These are phyloP conservation scores for Calonectria pauciramosa DNA, from an alignment of 2,329 filamentous ascomycete genomes.

Conservation along the genomic window DNA sequence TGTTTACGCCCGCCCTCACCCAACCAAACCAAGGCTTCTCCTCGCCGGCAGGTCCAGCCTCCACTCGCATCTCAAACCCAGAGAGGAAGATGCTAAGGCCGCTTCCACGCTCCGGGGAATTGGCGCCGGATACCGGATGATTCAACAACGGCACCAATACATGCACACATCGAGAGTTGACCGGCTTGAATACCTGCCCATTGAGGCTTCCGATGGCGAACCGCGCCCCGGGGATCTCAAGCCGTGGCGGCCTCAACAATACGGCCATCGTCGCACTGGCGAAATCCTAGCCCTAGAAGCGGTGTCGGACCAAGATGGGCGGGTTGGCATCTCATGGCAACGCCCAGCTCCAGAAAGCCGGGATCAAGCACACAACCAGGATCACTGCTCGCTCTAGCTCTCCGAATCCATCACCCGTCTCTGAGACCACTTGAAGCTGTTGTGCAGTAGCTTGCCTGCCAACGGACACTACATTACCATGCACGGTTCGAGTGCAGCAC, in stretches of 20 bases:
- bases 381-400: background rate
- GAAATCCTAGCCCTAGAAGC: background rate
- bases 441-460: slow-evolving; percentile 30
- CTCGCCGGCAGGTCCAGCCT: slow-evolving; percentile 28
- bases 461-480: background rate
- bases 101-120: background rate
- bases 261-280: background rate
- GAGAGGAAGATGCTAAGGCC: slow-evolving; percentile 32
- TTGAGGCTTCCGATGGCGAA: slow-evolving; percentile 2
- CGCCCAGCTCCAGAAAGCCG: slow-evolving; percentile 33
- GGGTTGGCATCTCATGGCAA: slow-evolving; percentile 25
- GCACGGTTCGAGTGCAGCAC: background rate
- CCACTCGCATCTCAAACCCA: slow-evolving; percentile 43
- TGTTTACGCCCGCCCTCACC: slow-evolving; percentile 37
- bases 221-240: background rate
- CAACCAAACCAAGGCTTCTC: slow-evolving; percentile 29
- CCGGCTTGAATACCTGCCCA: slow-evolving; percentile 1
- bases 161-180: background rate
- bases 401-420: slow-evolving; percentile 2
- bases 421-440: slow-evolving; percentile 28
- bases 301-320: background rate
- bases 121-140: background rate
- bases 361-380: slow-evolving; percentile 34
- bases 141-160: background rate
- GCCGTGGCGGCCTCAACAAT: background rate